Conservation (phyloP, 805 yeast genomes). For the Wickerhamiella azyma region DNA sequence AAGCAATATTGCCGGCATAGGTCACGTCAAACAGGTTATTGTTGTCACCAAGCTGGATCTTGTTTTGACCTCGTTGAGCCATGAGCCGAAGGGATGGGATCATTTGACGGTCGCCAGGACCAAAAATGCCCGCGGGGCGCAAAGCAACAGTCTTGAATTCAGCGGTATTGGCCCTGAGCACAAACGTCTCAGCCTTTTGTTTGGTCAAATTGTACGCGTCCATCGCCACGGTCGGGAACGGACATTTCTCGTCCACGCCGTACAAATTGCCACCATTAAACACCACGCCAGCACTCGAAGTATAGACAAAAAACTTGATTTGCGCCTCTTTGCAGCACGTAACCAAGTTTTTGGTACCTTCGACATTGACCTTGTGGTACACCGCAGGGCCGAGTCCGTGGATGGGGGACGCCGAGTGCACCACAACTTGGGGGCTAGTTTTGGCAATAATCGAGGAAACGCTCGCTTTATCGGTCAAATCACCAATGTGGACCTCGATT, state of each 20-base stretch:
- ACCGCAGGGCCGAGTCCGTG: conserved; percentile 75
- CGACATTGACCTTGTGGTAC: conserved; percentile 79
- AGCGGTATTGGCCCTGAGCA: conserved; percentile 54
- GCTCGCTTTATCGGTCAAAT: conserved; percentile 61
- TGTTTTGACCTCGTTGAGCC: conserved; percentile 71
- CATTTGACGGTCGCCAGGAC: conserved; percentile 95
- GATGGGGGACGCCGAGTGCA: conserved; percentile 94
- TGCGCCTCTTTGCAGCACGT: conserved; percentile 39
- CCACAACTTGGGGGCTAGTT: conserved; percentile 53
- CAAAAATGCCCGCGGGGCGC: conserved; percentile 96
- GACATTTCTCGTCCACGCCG: conserved; percentile 91
- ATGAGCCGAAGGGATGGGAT: conserved; percentile 85
- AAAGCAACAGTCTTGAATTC: conserved; percentile 67
- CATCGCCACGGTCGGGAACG: conserved; percentile 84
- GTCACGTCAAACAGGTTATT: conserved; percentile 93
- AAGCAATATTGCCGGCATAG: conserved; percentile 96
- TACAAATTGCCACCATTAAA: conserved; percentile 87
- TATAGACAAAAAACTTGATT: conserved; percentile 67
- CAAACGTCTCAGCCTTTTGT: conserved; percentile 77
- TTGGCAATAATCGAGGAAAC: conserved; percentile 52
- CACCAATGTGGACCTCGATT: conserved; percentile 62
- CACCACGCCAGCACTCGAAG: conserved; percentile 94
- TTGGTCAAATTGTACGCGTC: conserved; percentile 94
- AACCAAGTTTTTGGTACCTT: conserved; percentile 70
- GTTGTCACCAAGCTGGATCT: conserved; percentile 89